phyloP scores from a whole-genome alignment of 805 yeast genomes.

The Blastobotrys peoriensis region DNA sequence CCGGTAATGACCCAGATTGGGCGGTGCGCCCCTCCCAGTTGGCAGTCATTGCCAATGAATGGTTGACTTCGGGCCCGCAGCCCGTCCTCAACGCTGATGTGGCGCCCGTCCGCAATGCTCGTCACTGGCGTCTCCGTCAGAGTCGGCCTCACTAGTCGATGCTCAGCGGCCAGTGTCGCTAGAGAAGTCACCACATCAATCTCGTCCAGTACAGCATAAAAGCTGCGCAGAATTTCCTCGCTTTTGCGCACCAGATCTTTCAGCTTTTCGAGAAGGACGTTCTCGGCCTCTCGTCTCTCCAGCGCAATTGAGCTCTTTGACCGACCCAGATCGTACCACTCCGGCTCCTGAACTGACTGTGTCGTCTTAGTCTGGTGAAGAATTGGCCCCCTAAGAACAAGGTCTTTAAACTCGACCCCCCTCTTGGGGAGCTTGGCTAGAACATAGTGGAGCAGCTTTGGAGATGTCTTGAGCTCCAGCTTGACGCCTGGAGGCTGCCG shows the following conservation, averaged over 20 bases:
- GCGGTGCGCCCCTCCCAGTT: constrained; percentile 18
- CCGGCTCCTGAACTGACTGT: constrained; percentile 39
- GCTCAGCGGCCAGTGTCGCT: constrained; percentile 64
- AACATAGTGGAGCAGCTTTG: constrained; percentile 42
- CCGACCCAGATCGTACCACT: constrained; percentile 51
- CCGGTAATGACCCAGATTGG: constrained; percentile 68
- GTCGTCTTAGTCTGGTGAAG: constrained; percentile 39
- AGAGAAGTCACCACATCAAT: constrained; percentile 72
- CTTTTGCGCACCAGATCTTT: constrained; percentile 40
- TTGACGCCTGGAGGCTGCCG: constrained; percentile 9
- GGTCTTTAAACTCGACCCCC: constrained; percentile 4
- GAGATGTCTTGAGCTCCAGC: constrained; percentile 36
- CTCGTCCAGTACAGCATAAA: constrained; percentile 50
- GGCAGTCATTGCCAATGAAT: constrained; percentile 46
- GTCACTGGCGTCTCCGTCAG: constrained; percentile 45
- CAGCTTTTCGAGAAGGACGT: constrained; percentile 43
- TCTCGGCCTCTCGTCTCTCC: constrained; percentile 52
- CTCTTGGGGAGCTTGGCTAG: constrained; percentile 34
- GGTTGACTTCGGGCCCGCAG: constrained; percentile 42
- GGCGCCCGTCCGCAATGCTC: constrained; percentile 63
- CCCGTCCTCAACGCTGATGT: constrained; percentile 79
- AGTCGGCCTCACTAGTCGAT: constrained; percentile 58
- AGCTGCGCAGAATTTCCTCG: constrained; percentile 43
- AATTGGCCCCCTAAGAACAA: constrained; percentile 22
- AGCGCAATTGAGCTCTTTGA: constrained; percentile 40